phyloP scores from a whole-genome alignment of 2,329 filamentous ascomycete genomes.

The Diplocarpon mali region DNA sequence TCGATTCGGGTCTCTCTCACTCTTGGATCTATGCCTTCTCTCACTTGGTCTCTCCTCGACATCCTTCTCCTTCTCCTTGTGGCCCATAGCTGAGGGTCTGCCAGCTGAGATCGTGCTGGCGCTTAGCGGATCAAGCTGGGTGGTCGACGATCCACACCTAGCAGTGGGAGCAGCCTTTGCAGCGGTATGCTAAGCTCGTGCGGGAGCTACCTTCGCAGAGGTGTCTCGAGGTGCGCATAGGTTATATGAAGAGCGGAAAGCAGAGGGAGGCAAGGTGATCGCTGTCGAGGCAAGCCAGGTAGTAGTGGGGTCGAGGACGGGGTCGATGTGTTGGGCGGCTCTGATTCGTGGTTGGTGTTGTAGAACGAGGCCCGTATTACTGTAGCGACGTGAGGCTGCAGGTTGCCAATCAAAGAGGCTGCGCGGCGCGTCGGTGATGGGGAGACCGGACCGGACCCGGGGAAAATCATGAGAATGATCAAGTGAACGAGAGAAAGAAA shows the following conservation, averaged over 20 bases:
- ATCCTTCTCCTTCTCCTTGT: constrained; percentile 21
- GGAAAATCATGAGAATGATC: too few species aligned
- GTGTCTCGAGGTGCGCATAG: too few species aligned
- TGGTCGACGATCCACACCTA: neutral
- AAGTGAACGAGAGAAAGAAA: too few species aligned
- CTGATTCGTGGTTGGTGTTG: constrained; percentile 4
- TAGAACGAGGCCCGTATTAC: neutral
- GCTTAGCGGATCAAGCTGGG: constrained; percentile 10
- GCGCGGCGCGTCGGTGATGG: too few species aligned
- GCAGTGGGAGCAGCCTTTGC: constrained; percentile 1
- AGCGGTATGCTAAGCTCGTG: constrained; percentile 1
- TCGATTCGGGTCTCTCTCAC: constrained; percentile 25
- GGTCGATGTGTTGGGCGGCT: constrained; percentile 5
- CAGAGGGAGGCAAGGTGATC: constrained; percentile 2
- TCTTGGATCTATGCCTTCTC: constrained; percentile 23
- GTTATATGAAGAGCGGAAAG: neutral
- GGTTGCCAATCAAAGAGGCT: too few species aligned
- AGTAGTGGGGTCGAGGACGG: constrained; percentile 2
- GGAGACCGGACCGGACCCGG: too few species aligned
- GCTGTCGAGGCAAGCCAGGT: neutral
- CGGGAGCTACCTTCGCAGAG: constrained; percentile 5
- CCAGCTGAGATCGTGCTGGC: constrained; percentile 10
- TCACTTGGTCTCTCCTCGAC: constrained; percentile 22
- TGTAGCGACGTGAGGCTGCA: neutral
- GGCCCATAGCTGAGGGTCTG: constrained; percentile 16